These are phyloP conservation scores for Nakazawaea pomicola DNA, from an alignment of 805 yeast species.

Conservation along the genomic window DNA sequence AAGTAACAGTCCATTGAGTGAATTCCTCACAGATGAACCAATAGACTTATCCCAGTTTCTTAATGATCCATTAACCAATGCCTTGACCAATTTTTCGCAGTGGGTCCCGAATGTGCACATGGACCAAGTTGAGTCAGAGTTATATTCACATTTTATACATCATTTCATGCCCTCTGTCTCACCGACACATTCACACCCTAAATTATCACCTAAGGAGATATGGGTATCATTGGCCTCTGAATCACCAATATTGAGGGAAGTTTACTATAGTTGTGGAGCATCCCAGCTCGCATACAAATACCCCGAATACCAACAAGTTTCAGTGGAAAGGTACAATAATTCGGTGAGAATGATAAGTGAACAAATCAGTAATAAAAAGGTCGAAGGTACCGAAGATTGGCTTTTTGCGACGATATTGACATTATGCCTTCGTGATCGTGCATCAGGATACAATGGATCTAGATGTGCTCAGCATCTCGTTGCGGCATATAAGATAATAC, in stretches of 20 bases:
- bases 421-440: slow-evolving; percentile 34
- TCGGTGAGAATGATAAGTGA: slow-evolving; percentile 19
- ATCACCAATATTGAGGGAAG: slow-evolving; percentile 25
- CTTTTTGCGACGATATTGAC: slow-evolving; percentile 33
- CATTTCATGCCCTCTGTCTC: slow-evolving; percentile 37
- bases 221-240: slow-evolving; percentile 31
- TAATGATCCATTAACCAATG: background rate
- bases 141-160: slow-evolving; percentile 31
- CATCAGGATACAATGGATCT: slow-evolving; percentile 22
- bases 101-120: slow-evolving; percentile 10
- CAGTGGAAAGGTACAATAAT: slow-evolving; percentile 21
- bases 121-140: slow-evolving; percentile 5
- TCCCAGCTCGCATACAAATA: slow-evolving; percentile 30
- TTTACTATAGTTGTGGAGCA: slow-evolving; percentile 38
- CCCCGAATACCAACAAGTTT: slow-evolving; percentile 20
- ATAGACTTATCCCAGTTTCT: slow-evolving; percentile 3
- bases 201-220: slow-evolving; percentile 33
- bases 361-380: slow-evolving; percentile 19
- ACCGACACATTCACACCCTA: slow-evolving; percentile 36
- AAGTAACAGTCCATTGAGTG: background rate
- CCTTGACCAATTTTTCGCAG: slow-evolving; percentile 5
- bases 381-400: slow-evolving; percentile 33
- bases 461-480: slow-evolving; percentile 29
- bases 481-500: slow-evolving; percentile 31
- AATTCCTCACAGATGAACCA: background rate